Percentiles rank a stretch among this genome's conserved stretches.
Conservation (phyloP, 2,329 filamentous ascomycete species). For the Botrytis byssoidea region DNA sequence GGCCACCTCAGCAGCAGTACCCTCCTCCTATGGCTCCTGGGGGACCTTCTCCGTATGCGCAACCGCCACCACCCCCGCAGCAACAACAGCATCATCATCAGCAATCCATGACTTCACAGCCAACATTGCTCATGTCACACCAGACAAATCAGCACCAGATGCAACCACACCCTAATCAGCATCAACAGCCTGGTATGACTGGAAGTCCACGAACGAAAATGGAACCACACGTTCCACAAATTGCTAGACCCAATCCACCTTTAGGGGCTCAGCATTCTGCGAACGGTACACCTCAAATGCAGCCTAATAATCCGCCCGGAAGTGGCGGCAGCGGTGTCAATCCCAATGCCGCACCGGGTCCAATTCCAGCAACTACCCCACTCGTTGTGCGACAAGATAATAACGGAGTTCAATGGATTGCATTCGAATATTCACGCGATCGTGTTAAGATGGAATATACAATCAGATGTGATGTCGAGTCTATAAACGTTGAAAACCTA, state of each 20-base stretch:
- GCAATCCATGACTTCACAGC: slow-evolving; percentile 62
- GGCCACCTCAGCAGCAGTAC: slow-evolving; percentile 57
- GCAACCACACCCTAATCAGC: slow-evolving; percentile 55
- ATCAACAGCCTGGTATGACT: slow-evolving; percentile 58
- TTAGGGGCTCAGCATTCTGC: slow-evolving; percentile 45
- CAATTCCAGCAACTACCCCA: slow-evolving; percentile 94
- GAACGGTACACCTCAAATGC: slow-evolving; percentile 45
- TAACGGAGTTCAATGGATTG: slow-evolving; percentile 98
- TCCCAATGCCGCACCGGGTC: slow-evolving; percentile 88
- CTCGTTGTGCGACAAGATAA: slow-evolving; percentile 91
- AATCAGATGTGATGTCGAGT: slow-evolving; percentile 96
- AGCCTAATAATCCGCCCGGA: slow-evolving; percentile 43
- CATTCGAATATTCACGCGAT: slow-evolving; percentile 95
- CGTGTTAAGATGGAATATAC: slow-evolving; percentile 99
- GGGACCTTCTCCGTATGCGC: slow-evolving; percentile 57
- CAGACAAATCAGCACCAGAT: slow-evolving; percentile 55
- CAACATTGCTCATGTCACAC: slow-evolving; percentile 67
- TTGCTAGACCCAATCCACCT: slow-evolving; percentile 57
- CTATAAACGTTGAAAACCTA: slow-evolving; percentile 85
- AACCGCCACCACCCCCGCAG: slow-evolving; percentile 51
- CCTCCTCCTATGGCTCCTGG: slow-evolving; percentile 64
- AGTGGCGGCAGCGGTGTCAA: slow-evolving; percentile 62
- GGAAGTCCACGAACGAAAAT: slow-evolving; percentile 63
- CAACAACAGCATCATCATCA: slow-evolving; percentile 42
- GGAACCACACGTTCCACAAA: slow-evolving; percentile 60